Percentiles rank a stretch among this genome's conserved stretches.
Evolutionary conservation across 768 basidiomycete genomes (phyloP).

Genomic region (Leccinum subgranulosum): DNA sequence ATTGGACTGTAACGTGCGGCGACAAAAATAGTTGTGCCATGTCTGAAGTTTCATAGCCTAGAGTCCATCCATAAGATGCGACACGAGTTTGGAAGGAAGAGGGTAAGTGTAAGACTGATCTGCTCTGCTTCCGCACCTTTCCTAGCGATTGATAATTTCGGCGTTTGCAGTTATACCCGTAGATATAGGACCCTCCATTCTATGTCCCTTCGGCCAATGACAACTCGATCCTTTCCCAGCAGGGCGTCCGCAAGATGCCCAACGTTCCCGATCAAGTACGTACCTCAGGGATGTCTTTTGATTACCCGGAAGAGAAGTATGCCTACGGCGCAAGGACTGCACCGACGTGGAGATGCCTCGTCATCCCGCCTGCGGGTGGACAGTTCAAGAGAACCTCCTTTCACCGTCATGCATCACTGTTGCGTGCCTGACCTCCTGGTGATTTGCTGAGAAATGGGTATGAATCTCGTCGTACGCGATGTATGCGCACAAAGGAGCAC

Average conservation of each 20-base stretch:
- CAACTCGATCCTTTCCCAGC: background rate
- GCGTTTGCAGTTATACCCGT: background rate
- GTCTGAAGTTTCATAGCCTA: constrained; percentile 2
- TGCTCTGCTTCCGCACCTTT: background rate
- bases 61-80: too few species aligned
- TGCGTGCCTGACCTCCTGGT: too few species aligned
- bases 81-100: too few species aligned
- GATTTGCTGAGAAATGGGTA: too few species aligned
- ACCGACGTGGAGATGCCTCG: background rate
- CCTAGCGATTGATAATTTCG: background rate
- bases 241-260: constrained; percentile 4
- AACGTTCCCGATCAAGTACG: constrained; percentile 7
- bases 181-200: constrained; percentile 1
- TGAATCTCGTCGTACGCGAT: too few species aligned
- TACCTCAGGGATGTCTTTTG: constrained; percentile 2
- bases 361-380: background rate
- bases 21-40: too few species aligned
- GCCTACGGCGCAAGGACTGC: background rate
- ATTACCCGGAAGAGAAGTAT: background rate
- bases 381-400: too few species aligned
- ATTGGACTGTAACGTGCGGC: too few species aligned
- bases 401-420: too few species aligned
- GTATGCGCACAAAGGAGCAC: too few species aligned
- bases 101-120: constrained; percentile 1
- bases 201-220: background rate